Conservation (phyloP, 1,284 basidiomycete species). For the Cryptococcus sp. region DNA sequence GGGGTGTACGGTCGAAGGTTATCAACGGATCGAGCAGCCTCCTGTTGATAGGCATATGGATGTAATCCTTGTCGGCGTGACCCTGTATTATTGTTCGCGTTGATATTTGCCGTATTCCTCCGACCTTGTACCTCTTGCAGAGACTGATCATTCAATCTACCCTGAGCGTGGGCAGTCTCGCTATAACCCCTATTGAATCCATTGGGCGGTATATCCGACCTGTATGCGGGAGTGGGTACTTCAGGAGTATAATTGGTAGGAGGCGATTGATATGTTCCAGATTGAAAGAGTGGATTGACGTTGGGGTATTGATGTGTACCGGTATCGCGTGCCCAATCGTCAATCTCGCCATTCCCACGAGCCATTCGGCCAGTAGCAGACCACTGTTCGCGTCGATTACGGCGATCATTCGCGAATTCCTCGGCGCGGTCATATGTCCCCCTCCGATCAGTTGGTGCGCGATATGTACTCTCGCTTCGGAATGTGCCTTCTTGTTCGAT, state of each 20-base stretch:
- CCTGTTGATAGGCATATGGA: conserved; percentile 1
- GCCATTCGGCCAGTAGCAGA: not conserved
- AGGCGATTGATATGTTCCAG: conserved; percentile 17
- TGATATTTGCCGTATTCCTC: not conserved
- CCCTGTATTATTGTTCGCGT: no score
- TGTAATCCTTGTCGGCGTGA: not conserved
- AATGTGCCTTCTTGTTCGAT: not conserved
- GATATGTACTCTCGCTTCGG: not conserved
- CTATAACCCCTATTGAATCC: conserved; percentile 8
- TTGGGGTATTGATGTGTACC: conserved; percentile 11
- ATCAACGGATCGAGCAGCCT: conserved; percentile 26
- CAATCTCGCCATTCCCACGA: not conserved
- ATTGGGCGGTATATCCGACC: not conserved
- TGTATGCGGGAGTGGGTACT: not conserved
- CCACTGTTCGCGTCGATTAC: conserved; percentile 23
- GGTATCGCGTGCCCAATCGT: not conserved
- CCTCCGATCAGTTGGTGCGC: not conserved
- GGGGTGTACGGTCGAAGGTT: conserved; percentile 19
- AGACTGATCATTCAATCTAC: conserved; percentile 22
- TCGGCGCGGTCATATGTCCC: not conserved
- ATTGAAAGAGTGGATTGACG: conserved; percentile 12
- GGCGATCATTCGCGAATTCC: conserved; percentile 26
- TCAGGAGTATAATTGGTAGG: conserved; percentile 17
- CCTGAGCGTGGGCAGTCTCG: conserved; percentile 22
- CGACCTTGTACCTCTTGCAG: conserved; percentile 21